These are phyloP conservation scores for Melanomma pulvis-pyrius DNA, from an alignment of 495 filamentous ascomycete species.

Conservation along the genomic window DNA sequence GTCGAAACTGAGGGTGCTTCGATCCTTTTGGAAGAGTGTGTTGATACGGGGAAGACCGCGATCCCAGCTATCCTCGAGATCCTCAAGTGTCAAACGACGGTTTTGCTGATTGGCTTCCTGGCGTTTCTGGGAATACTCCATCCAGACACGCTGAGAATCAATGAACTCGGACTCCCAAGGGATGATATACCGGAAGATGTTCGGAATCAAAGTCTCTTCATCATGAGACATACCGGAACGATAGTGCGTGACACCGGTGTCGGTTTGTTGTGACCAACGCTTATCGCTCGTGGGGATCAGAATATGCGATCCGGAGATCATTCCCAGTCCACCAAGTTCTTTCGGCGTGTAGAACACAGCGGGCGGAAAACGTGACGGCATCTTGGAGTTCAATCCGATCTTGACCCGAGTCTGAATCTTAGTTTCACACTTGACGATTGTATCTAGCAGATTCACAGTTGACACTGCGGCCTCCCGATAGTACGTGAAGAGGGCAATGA, in stretches of 20 bases:
- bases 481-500: slow-evolving; percentile 99
- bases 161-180: slow-evolving; percentile 99
- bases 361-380: slow-evolving; percentile 98
- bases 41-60: slow-evolving; percentile 98
- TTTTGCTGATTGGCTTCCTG: slow-evolving; percentile 98
- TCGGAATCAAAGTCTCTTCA: slow-evolving; percentile 96
- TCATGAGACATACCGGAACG: slow-evolving; percentile 98
- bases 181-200: slow-evolving; percentile 99
- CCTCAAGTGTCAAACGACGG: slow-evolving; percentile 88
- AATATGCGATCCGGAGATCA: slow-evolving; percentile 99
- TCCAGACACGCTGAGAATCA: slow-evolving; percentile 98
- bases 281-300: slow-evolving; percentile 98
- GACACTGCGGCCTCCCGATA: slow-evolving; percentile 98
- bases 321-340: slow-evolving; percentile 95
- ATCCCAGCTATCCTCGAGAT: slow-evolving; percentile 99
- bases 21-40: slow-evolving; percentile 98
- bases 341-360: slow-evolving; percentile 99
- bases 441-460: slow-evolving; percentile 92
- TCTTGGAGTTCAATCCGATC: slow-evolving; percentile 99
- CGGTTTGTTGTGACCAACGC: slow-evolving; percentile 97
- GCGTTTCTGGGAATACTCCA: slow-evolving; percentile 97
- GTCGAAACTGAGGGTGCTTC: slow-evolving; percentile 96
- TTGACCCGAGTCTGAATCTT: slow-evolving; percentile 99
- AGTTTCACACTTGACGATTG: slow-evolving; percentile 99
- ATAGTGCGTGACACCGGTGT: slow-evolving; percentile 96